These are phyloP conservation scores for Globisporangium carolinianum DNA, from an alignment of 352 stramenopile genomes.

Conservation along the genomic window DNA sequence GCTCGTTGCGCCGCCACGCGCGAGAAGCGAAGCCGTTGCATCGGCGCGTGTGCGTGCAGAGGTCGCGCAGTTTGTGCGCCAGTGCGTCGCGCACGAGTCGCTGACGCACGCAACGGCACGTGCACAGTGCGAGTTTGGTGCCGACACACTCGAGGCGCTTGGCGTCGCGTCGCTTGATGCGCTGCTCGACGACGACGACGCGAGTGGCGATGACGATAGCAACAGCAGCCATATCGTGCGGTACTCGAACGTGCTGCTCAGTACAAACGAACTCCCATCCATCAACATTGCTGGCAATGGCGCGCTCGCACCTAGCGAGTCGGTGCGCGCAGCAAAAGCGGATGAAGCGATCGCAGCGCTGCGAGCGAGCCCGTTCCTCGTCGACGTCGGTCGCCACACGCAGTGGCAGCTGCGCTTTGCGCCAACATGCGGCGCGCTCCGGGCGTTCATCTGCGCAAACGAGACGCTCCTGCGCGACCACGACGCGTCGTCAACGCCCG, in stretches of 20 bases:
- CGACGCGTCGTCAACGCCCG: conserved; percentile 26
- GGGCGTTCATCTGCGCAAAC: conserved; percentile 68
- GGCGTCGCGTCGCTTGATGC: neutral
- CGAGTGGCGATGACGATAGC: conserved; percentile 1
- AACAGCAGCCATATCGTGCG: conserved; percentile 18
- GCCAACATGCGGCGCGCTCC: conserved; percentile 49
- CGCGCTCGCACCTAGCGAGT: conserved; percentile 36
- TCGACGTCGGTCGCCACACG: conserved; percentile 52
- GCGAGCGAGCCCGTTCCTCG: conserved; percentile 46
- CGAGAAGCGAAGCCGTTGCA: neutral
- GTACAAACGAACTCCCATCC: neutral
- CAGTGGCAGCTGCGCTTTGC: conserved; percentile 55
- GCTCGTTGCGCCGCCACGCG: neutral
- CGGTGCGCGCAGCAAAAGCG: conserved; percentile 24
- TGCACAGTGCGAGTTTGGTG: conserved; percentile 9
- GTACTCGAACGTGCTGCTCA: conserved; percentile 25
- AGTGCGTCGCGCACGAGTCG: conserved; percentile 9
- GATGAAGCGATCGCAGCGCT: conserved; percentile 41
- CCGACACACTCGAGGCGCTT: conserved; percentile 6
- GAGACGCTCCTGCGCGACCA: conserved; percentile 81
- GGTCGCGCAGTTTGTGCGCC: conserved; percentile 9
- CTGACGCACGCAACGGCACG: conserved; percentile 4
- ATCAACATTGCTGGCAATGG: neutral
- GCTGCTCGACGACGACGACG: conserved; percentile 12
- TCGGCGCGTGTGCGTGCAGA: neutral